Conservation (phyloP, 352 stramenopile genomes). For the Peronosclerospora sorghi region DNA sequence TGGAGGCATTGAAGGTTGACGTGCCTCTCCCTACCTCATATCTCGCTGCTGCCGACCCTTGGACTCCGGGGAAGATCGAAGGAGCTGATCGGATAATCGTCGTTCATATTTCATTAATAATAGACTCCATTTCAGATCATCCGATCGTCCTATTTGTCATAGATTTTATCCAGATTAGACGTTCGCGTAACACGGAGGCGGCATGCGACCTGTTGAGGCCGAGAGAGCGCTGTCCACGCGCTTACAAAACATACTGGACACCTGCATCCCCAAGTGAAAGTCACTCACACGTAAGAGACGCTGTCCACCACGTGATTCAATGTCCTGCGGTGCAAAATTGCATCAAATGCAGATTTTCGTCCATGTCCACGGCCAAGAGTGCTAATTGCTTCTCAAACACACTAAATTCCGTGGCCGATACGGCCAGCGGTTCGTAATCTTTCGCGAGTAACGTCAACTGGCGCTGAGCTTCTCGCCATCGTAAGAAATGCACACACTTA, state of each 20-base stretch:
- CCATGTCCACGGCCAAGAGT: constrained; percentile 66
- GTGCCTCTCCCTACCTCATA: too few relatives aligned
- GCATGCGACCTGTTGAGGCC: constrained; percentile 9
- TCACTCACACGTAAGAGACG: constrained; percentile 67
- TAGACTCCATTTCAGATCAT: too few relatives aligned
- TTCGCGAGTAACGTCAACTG: constrained; percentile 75
- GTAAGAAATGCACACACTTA: constrained; percentile 83
- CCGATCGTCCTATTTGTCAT: too few relatives aligned
- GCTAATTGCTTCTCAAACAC: constrained; percentile 65
- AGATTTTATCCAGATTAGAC: too few relatives aligned
- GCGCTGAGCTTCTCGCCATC: constrained; percentile 76
- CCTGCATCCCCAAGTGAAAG: constrained; percentile 72
- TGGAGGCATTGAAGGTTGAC: too few relatives aligned
- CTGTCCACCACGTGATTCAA: constrained; percentile 77
- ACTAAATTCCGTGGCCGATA: constrained; percentile 77
- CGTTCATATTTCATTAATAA: too few relatives aligned
- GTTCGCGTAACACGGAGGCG: constrained; percentile 46
- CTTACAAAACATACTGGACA: constrained; percentile 74
- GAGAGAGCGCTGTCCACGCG: constrained; percentile 19
- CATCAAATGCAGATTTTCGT: constrained; percentile 81
- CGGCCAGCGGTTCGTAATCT: constrained; percentile 72
- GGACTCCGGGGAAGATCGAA: too few relatives aligned
- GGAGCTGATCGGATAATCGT: too few relatives aligned
- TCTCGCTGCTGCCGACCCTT: too few relatives aligned
- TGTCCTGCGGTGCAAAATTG: constrained; percentile 78